These are phyloP conservation scores for Panicum hallii DNA, from an alignment of 202 grass and related monocot genomes.

Conservation along the genomic window DNA sequence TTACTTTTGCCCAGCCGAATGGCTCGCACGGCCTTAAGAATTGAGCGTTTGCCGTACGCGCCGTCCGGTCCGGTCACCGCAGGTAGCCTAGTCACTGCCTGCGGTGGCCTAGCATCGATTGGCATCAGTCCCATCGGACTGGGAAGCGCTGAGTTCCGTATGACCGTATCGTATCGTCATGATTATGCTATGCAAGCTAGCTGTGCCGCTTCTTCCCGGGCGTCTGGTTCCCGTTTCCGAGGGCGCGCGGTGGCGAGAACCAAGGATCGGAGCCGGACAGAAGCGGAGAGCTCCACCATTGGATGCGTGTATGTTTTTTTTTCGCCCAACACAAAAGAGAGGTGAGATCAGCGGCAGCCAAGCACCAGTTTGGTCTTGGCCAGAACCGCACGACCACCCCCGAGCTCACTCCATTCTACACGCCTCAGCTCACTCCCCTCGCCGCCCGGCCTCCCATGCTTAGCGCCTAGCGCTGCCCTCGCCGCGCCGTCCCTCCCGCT, in stretches of 20 bases:
- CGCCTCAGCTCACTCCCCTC: too few species aligned
- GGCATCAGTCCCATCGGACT: neutral
- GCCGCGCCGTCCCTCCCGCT: neutral
- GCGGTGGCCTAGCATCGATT: neutral
- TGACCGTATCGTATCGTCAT: neutral
- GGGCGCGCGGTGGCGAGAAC: too few species aligned
- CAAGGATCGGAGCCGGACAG: too few species aligned
- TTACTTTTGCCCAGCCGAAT: too few species aligned
- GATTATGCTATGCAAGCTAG: neutral
- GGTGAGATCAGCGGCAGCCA: neutral
- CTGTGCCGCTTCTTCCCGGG: neutral
- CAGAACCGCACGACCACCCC: neutral
- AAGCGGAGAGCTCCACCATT: too few species aligned
- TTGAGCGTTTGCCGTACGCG: too few species aligned
- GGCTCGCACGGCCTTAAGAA: too few species aligned
- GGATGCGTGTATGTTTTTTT: too few species aligned
- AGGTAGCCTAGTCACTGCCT: too few species aligned
- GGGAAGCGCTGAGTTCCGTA: neutral
- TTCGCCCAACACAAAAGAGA: neutral
- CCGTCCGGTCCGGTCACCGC: too few species aligned
- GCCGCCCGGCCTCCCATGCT: neutral
- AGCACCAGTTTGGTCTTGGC: neutral
- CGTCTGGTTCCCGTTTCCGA: neutral
- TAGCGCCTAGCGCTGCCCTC: neutral
- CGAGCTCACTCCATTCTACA: neutral